Evolutionary conservation across 148 eudicot genomes (phyloP), one percentile per base, ranked within the genome.

Genomic region (Rheum nobile): DNA sequence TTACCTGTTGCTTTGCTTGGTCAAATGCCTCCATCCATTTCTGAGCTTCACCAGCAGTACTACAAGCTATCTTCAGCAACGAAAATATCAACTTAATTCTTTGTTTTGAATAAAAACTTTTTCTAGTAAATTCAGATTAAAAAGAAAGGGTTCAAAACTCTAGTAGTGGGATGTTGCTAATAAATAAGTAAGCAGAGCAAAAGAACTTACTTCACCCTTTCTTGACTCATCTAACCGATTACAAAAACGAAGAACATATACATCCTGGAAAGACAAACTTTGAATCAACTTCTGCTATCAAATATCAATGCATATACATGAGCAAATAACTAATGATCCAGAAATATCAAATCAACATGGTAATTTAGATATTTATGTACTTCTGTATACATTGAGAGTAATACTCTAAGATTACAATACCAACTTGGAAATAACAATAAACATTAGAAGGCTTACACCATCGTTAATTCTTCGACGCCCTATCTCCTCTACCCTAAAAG

Each of bases 21-120:
- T 89, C 86, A 84, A 96, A 96, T 84, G 99, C 96, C 67, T 92
- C 95, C 86, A 92, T 79, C 99, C 99, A 96, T 76, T 83, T 87
- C 34, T 79, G 86, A 72, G 89, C 87, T 80, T 92, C 97, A 76
- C 81, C 99, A 80, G 92, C 88, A 72, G 91, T 76, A 79, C 88
- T 85, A 90, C 99, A 92, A 85, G 99, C 99, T 90, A 96, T 96
- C 99, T 95, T 79, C 80, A 82, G 73, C 84, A 80, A 82, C 68
- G 72, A 73, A 52, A 77, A 67, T 70, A 77, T 41, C 67, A 74
- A 29, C 46, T 78, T 55, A 74, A 44, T 63, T 29, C 4, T 0
- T 54, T 54, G 65, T 26, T 57, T 26, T 57, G 65, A 57, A 8
- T 26, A 57, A 24, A 4, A 57, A 57, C 31, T 21, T 54, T 54